Evolutionary conservation across 2,329 filamentous ascomycete species (phyloP), one percentile per base, ranked within the genome.

Genomic region (Stagonosporopsis rhizophila): DNA sequence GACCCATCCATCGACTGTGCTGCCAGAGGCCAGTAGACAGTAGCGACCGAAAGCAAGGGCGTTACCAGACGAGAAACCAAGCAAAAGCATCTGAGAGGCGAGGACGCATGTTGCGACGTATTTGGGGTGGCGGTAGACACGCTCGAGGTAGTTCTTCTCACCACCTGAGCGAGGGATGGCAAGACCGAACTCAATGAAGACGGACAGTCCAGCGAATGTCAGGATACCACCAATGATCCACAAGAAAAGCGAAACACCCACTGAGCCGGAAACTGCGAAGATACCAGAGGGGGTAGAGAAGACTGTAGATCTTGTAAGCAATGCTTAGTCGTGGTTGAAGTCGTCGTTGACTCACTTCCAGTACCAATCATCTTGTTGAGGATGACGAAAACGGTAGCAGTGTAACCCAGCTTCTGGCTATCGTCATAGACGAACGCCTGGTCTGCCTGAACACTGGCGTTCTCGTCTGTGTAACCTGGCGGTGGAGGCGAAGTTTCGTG

Each of bases 71-170:
- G 85, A 86, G 67, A 87, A 87, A 0, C 85, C 85, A 1, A 88
- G 80, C 0, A 87, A 75, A 41, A 87, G 78, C 82, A 87, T 86
- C 69, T 87, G 85, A 1, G 84, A 77, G 3, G 85, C 84, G 30
- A 88, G 77, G 2, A 88, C 80, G 58, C 83, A 85, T 0, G 84
- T 86, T 0, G 85, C 81, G 1, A 88, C 71, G 69, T 86, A 86
- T 53, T 80, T 82, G 0, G 86, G 86, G 20, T 78, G 81, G 2
- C 80, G 79, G 73, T 87, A 88, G 15, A 85, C 83, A n/a, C 83
- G 79, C 65, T 88, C 86, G 14, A 88, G 82, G 66, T 88, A 88
- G 69, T 87, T 86, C 78, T 88, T 88, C 60, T 88, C 85, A 19
- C 86, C 86, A 14, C 86, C 86, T 14, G 83, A 86, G 32, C 82